Conservation (phyloP, 805 yeast species). For the Limtongia smithiae region DNA sequence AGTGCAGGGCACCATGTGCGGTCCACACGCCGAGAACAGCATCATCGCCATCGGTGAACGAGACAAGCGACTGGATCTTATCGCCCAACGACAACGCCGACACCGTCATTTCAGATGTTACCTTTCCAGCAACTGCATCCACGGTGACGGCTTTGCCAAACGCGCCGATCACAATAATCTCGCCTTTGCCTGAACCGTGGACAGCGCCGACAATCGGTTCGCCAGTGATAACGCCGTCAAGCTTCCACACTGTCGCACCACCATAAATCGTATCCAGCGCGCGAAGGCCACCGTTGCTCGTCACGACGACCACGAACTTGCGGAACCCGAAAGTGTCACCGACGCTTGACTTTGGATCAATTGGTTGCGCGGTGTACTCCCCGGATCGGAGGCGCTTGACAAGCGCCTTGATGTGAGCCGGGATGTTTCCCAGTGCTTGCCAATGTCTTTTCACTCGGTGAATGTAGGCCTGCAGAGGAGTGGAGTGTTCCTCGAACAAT, state of each 20-base stretch:
- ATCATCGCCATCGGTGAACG: slow-evolving; percentile 2
- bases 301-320: slow-evolving; percentile 35
- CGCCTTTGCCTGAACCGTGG: not conserved
- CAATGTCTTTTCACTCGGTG: slow-evolving; percentile 33
- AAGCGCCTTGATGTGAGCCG: slow-evolving; percentile 10
- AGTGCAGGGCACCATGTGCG: slow-evolving; percentile 15
- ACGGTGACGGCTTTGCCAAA: slow-evolving; percentile 12
- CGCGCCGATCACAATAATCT: slow-evolving; percentile 13
- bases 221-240: slow-evolving; percentile 17
- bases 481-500: slow-evolving; percentile 33
- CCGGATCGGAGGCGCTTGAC: slow-evolving; percentile 19
- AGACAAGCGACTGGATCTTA: slow-evolving; percentile 11
- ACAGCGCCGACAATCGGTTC: slow-evolving; percentile 16
- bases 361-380: slow-evolving; percentile 18
- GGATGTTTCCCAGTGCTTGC: slow-evolving; percentile 27
- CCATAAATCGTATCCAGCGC: slow-evolving; percentile 34
- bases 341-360: slow-evolving; percentile 2
- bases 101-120: not conserved
- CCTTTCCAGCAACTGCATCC: slow-evolving; percentile 11
- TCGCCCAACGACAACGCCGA: slow-evolving; percentile 14
- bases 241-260: slow-evolving; percentile 33
- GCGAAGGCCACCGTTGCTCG: slow-evolving; percentile 32
- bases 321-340: slow-evolving; percentile 37
- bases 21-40: slow-evolving; percentile 17
- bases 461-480: slow-evolving; percentile 32